Evolutionary conservation across 2,329 filamentous ascomycete species (phyloP).

Genomic region (Saccharata proteae): DNA sequence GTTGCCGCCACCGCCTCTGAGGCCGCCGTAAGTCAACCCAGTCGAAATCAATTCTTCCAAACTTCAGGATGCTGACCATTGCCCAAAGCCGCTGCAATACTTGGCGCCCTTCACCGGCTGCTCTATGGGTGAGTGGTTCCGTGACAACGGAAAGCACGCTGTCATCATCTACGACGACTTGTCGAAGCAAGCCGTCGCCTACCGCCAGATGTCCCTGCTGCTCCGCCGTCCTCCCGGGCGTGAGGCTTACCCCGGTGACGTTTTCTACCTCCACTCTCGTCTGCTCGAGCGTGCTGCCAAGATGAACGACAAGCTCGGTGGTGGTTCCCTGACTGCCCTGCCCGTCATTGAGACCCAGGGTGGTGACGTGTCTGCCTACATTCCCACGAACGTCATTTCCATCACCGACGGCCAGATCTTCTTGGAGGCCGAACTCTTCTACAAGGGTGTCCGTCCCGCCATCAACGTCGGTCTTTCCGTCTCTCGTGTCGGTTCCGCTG

Average conservation of each 20-base stretch:
- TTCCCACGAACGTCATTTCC: constrained; percentile 99
- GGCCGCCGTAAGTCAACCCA: no score
- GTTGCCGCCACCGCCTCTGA: constrained; percentile 96
- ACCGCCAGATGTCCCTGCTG: constrained; percentile 97
- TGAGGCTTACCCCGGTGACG: constrained; percentile 98
- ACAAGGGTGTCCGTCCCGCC: constrained; percentile 99
- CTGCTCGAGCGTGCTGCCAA: constrained; percentile 98
- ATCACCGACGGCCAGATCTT: constrained; percentile 99
- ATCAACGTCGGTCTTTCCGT: constrained; percentile 99
- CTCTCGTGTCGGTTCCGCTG: constrained; percentile 98
- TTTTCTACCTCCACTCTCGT: constrained; percentile 99
- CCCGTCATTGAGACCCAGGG: constrained; percentile 99
- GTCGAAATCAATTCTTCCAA: constrained; percentile 3
- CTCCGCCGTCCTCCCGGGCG: constrained; percentile 95
- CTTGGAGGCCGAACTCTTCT: constrained; percentile 98
- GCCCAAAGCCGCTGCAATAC: constrained; percentile 91
- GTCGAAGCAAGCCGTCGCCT: constrained; percentile 94
- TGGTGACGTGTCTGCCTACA: constrained; percentile 99
- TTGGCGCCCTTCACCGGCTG: constrained; percentile 80
- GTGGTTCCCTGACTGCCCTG: constrained; percentile 92
- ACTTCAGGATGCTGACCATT: not conserved
- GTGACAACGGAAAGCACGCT: constrained; percentile 78
- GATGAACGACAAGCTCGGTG: constrained; percentile 91
- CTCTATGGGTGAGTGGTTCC: constrained; percentile 57
- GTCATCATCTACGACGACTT: constrained; percentile 91